Conservation (phyloP, 164 flowering plant species). For the Tetracentron sinense region DNA sequence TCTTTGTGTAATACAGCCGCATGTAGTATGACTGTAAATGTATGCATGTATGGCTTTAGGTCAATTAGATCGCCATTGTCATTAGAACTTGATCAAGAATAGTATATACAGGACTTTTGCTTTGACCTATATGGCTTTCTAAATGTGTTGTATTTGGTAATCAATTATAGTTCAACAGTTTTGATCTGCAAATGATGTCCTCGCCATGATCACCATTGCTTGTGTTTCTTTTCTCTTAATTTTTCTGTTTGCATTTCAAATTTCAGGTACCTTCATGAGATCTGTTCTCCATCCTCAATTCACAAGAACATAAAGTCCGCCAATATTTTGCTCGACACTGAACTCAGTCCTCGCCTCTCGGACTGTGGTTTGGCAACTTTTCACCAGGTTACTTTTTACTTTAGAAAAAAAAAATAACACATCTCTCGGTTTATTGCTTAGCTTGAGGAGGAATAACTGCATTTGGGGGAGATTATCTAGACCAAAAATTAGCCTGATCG, state of each 20-base stretch:
- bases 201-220: background rate
- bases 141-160: background rate
- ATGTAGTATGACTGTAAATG: background rate
- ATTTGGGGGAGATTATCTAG: too few relatives aligned
- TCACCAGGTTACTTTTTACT: slow-evolving; percentile 41
- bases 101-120: background rate
- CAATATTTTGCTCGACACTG: slow-evolving; percentile 74
- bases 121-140: background rate
- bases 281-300: slow-evolving; percentile 59
- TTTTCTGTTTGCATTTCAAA: slow-evolving; percentile 4
- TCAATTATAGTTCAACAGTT: background rate
- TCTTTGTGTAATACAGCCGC: background rate
- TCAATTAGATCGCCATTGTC: background rate
- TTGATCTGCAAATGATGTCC: slow-evolving; percentile 1
- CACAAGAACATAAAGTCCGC: slow-evolving; percentile 81
- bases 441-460: too few relatives aligned
- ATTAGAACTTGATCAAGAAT: background rate
- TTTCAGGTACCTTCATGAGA: slow-evolving; percentile 82
- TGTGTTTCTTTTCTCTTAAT: background rate
- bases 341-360: slow-evolving; percentile 68
- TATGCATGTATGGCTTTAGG: background rate
- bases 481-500: too few relatives aligned
- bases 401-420: background rate
- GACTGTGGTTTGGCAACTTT: slow-evolving; percentile 75
- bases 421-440: too few relatives aligned